These are phyloP conservation scores for Leishmania tarentolae DNA, from an alignment of 208 protist species.

Conservation along the genomic window DNA sequence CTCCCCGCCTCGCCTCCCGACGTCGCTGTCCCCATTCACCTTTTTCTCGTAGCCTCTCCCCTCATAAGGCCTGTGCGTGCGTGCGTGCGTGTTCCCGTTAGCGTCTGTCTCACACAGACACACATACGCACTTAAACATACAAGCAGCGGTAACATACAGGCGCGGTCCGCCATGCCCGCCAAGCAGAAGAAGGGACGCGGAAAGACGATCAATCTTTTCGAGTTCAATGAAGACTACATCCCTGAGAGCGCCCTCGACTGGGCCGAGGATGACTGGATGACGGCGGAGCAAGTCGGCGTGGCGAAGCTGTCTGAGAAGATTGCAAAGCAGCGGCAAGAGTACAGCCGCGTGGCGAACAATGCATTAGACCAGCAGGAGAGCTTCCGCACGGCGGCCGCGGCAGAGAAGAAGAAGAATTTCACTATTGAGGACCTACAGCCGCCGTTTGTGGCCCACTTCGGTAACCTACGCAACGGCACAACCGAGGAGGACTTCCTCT, in stretches of 20 bases:
- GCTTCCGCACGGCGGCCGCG: constrained; percentile 57
- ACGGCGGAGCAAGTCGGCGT: constrained; percentile 60
- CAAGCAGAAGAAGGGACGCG: constrained; percentile 73
- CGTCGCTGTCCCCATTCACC: background rate
- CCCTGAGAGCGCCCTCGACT: constrained; percentile 77
- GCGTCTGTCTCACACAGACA: background rate
- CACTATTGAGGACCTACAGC: constrained; percentile 55
- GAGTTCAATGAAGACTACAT: constrained; percentile 85
- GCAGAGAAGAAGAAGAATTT: constrained; percentile 25
- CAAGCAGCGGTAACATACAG: background rate
- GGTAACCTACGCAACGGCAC: constrained; percentile 86
- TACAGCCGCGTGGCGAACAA: constrained; percentile 78
- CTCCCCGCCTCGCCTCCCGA: background rate
- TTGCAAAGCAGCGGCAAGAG: constrained; percentile 49
- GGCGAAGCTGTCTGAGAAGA: constrained; percentile 57
- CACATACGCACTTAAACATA: constrained; percentile 7
- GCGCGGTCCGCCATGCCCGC: constrained; percentile 47
- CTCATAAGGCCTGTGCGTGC: background rate
- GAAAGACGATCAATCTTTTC: constrained; percentile 80
- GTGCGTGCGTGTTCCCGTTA: background rate
- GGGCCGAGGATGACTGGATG: constrained; percentile 68
- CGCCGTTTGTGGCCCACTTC: constrained; percentile 82
- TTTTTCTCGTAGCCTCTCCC: background rate
- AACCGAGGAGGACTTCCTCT: constrained; percentile 77
- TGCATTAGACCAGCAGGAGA: constrained; percentile 48